Evolutionary conservation across 2,329 filamentous ascomycete genomes (phyloP), one percentile per base, ranked within the genome.

Genomic region (Neofusicoccum cordaticola): DNA sequence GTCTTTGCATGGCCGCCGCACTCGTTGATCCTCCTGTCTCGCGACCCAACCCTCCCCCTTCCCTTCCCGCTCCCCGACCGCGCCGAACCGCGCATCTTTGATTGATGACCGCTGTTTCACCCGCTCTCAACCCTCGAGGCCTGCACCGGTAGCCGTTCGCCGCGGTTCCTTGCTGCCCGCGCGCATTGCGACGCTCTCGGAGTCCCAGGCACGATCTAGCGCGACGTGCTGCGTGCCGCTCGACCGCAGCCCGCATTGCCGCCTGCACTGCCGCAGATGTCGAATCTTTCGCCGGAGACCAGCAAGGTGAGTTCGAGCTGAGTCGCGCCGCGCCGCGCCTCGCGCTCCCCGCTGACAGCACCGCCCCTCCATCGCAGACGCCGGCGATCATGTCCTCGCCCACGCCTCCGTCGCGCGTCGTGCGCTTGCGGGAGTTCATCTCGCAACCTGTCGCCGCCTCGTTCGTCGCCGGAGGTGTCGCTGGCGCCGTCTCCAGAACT

Each of bases 401-500:
- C 34, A 13, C 64, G 6, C 65, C 64, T 17, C 65, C 60, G 47
- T 34, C 68, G 44, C 61, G 66, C 48, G 34, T 62, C 4, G 22
- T 64, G n/a, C 52, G 68, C 39, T 61, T 74, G 37, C 68, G 67
- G 27, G 68, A 69, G 42, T 76, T 72, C 66, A 66, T 97, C 67
- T 90, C 93, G 9, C 90, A 96, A 68, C 93, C 94, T 3, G 89
- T 97, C 44, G 81, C 93, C 39, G 94, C 95, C 47, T 93, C 95
- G 39, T 99, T 99, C 74, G 90, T 96, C 72, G 95, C 92, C 35
- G 95, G 95, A 67, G 95, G 95, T 69, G 88, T 97, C 22, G 95
- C 95, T 15, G 95, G 95, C 65, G 95, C 95, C 48, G 94, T 99
- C n/a, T 98, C 95, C 37, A 88, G 95, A 74, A 99, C 95, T 27